Conservation (phyloP, 2,329 filamentous ascomycete species). For the Aureobasidium sp. region DNA sequence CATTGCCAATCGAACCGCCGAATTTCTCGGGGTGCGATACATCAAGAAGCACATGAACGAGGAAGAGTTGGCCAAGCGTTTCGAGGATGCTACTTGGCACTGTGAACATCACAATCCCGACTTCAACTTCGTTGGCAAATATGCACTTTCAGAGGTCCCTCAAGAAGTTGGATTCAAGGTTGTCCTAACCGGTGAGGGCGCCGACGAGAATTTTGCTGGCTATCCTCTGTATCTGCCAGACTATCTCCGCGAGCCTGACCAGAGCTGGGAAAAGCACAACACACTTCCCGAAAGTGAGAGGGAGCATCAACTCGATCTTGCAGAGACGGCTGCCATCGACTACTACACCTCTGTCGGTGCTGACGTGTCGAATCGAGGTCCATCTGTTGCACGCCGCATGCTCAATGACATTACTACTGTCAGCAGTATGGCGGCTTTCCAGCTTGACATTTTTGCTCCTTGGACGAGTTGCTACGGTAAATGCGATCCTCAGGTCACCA, state of each 20-base stretch:
- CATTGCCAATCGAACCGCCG: constrained; percentile 39
- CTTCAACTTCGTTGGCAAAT: constrained; percentile 45
- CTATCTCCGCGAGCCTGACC: constrained; percentile 42
- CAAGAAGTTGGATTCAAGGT: constrained; percentile 43
- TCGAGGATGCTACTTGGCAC: constrained; percentile 39
- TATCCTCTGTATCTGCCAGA: constrained; percentile 41
- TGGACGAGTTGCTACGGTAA: constrained; percentile 25
- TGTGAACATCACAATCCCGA: constrained; percentile 40
- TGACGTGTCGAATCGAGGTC: constrained; percentile 19
- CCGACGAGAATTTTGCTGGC: constrained; percentile 47
- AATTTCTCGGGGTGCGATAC: constrained; percentile 39
- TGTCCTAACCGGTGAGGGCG: constrained; percentile 38
- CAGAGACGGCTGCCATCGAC: constrained; percentile 19
- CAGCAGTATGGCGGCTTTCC: constrained; percentile 27
- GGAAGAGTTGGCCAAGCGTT: constrained; percentile 31
- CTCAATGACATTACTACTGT: constrained; percentile 33
- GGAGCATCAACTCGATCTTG: constrained; percentile 14
- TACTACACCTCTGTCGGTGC: constrained; percentile 24
- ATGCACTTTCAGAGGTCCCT: constrained; percentile 37
- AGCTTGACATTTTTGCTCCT: constrained; percentile 27
- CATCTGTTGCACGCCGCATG: constrained; percentile 26
- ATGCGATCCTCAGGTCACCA: constrained; percentile 25
- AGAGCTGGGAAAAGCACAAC: constrained; percentile 18
- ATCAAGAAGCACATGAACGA: constrained; percentile 37
- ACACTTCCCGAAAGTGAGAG: constrained; percentile 19